Evolutionary conservation across 768 basidiomycete species (phyloP).

Genomic region (Macrolepiota dolichaula): DNA sequence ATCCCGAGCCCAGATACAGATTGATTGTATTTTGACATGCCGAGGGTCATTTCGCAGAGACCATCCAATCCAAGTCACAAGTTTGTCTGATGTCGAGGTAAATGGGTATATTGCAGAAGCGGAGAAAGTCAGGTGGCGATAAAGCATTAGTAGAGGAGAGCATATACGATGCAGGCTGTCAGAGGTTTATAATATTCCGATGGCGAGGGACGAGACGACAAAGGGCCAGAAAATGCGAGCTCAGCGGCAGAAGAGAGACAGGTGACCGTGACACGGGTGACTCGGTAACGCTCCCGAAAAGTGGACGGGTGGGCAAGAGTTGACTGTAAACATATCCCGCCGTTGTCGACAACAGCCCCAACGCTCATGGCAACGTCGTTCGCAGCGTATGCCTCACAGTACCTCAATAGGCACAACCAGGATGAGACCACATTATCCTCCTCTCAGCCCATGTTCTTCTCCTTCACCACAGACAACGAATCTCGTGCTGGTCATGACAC

Average conservation of each 20-base stretch:
- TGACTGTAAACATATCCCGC: slow-evolving; percentile 8
- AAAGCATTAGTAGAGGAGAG: neutral
- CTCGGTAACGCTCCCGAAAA: neutral
- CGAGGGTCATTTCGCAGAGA: too few species aligned
- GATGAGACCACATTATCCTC: slow-evolving; percentile 51
- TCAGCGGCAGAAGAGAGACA: neutral
- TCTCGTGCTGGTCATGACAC: slow-evolving; percentile 45
- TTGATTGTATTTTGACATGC: too few species aligned
- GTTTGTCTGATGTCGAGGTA: too few species aligned
- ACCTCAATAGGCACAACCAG: slow-evolving; percentile 57
- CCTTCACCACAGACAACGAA: slow-evolving; percentile 76
- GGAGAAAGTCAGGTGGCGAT: neutral
- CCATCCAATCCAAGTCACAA: too few species aligned
- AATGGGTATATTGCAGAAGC: too few species aligned
- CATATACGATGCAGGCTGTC: neutral
- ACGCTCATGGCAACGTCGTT: slow-evolving; percentile 61
- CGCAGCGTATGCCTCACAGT: slow-evolving; percentile 80
- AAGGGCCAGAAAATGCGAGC: neutral
- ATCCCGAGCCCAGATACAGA: too few species aligned
- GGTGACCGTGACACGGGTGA: slow-evolving; percentile 8
- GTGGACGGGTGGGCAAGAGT: neutral
- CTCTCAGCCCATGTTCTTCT: slow-evolving; percentile 85
- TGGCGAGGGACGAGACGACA: neutral
- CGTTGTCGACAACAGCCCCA: slow-evolving; percentile 16
- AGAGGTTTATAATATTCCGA: neutral